A percentile compares a stretch with the other conserved stretches of the same genome.
Conservation (phyloP, 2,329 filamentous ascomycete species). For the Domatiomyces catenatus region DNA sequence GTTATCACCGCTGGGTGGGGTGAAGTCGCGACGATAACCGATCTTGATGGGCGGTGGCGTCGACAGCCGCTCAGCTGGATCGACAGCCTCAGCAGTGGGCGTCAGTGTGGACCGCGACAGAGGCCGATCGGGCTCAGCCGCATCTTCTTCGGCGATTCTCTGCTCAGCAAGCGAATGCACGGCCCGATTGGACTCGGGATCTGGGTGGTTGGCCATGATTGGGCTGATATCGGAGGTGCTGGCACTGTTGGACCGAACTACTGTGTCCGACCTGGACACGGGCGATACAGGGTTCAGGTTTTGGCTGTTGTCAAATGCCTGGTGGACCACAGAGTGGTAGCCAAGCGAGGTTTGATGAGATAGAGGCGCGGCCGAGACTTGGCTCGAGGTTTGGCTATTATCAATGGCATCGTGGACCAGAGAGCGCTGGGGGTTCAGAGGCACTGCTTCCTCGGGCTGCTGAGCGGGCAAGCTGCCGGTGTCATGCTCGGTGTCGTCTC, state of each 20-base stretch:
- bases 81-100: background rate
- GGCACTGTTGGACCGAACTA: conserved; percentile 46
- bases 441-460: background rate
- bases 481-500: background rate
- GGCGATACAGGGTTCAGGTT: conserved; percentile 39
- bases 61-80: conserved; percentile 18
- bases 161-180: conserved; percentile 40
- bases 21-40: conserved; percentile 42
- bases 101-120: background rate
- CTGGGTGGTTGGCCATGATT: conserved; percentile 45
- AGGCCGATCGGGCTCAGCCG: background rate
- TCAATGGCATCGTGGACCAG: background rate
- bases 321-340: conserved; percentile 46
- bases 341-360: conserved; percentile 39
- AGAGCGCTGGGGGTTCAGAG: background rate
- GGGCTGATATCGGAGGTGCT: conserved; percentile 50
- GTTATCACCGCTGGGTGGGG: conserved; percentile 42
- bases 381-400: too few species aligned
- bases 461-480: background rate
- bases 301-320: conserved; percentile 47
- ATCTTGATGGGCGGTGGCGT: conserved; percentile 30
- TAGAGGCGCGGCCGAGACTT: conserved; percentile 16
- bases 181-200: conserved; percentile 25
- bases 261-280: conserved; percentile 32
- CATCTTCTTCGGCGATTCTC: conserved; percentile 14